Base-by-base conservation (phyloP, 192 early-diverging fungal species). In the Mortierella hygrophila region DNA sequence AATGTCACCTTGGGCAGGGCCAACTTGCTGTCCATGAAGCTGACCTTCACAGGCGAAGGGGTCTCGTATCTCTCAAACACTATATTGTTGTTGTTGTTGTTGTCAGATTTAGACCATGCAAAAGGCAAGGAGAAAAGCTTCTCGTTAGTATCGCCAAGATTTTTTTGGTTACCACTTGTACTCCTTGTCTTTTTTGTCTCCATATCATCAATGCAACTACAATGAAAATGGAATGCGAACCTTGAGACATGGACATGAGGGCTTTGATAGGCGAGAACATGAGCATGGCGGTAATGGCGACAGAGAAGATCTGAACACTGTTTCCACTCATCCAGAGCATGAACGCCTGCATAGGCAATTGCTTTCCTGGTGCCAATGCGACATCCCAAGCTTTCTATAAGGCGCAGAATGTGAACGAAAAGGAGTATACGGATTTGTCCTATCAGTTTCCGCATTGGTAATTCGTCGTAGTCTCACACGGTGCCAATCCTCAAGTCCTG, bases 261-360 rank as follows among this genome's bases (percentile, higher is more conserved):
- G 96, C 94, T 77, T 93, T 93, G 29, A 96, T 77, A 55, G 97
- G 95, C 35, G 97, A 94, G 84, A 93, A 96, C 74, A 99, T 93
- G 37, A 99, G 93, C 98, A 99, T 99, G 20, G 93, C 97, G 6
- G 97, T 97, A 46, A 99, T 95, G 88, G 99, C 93, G 40, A 99
- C 97, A 49, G 93, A 95, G 79, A 98, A 99, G 72, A 99, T 98
- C 79, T 99, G 97, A 46, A 99, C 95, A 70, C 93, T 85, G 85
- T 96, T 99, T 74, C 99, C 99, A 35, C 95, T 96, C 99, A 99
- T 99, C 91, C 96, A 99, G 38, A 99, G 93, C 99, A 99, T 99
- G 82, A 99, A 94, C 29, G 91, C 96, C 69, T 99, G 96, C 98
- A 99, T 99, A 1, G 99, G 99, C 35, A 99, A 93, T 44, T 94